phyloP scores from a whole-genome alignment of 2,329 filamentous ascomycete genomes.

The Coniochaeta sp. region DNA sequence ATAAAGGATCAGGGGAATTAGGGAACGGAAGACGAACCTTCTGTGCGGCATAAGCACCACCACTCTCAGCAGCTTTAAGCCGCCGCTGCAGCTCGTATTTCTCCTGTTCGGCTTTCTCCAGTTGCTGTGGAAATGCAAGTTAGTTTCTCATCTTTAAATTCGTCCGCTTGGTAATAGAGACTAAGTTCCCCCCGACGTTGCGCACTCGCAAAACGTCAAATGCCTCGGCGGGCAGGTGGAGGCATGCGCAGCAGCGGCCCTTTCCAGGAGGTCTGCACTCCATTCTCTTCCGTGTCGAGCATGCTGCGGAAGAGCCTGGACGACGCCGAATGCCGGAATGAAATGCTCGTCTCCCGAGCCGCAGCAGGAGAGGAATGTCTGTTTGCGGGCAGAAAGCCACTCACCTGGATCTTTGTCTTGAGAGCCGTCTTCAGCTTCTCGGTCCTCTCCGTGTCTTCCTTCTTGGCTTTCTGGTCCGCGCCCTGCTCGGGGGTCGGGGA shows the following conservation, averaged over 20 bases:
- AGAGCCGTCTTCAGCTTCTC: slow-evolving; percentile 50
- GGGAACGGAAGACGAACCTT: slow-evolving; percentile 37
- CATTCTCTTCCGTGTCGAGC: neutral
- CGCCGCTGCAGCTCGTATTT: slow-evolving; percentile 48
- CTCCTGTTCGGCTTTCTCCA: slow-evolving; percentile 50
- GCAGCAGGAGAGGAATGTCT: neutral
- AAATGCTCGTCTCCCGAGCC: neutral
- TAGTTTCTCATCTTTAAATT: neutral
- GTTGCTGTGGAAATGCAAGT: slow-evolving; percentile 34
- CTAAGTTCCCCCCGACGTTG: neutral
- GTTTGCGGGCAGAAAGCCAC: slow-evolving; percentile 16
- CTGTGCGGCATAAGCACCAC: slow-evolving; percentile 39
- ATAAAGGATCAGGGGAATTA: neutral
- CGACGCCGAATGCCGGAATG: neutral
- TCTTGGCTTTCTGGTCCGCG: slow-evolving; percentile 33
- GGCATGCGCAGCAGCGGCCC: neutral
- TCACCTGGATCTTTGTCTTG: slow-evolving; percentile 53
- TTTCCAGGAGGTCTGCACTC: neutral
- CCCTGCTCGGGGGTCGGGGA: slow-evolving; percentile 21
- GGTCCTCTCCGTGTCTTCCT: slow-evolving; percentile 36
- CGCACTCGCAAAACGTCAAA: neutral
- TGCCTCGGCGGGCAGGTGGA: neutral
- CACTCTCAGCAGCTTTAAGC: slow-evolving; percentile 44
- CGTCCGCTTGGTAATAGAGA: neutral
- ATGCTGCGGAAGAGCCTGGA: neutral